Evolutionary conservation across 441 rosid species (phyloP).

Genomic region (Manihot esculenta): DNA sequence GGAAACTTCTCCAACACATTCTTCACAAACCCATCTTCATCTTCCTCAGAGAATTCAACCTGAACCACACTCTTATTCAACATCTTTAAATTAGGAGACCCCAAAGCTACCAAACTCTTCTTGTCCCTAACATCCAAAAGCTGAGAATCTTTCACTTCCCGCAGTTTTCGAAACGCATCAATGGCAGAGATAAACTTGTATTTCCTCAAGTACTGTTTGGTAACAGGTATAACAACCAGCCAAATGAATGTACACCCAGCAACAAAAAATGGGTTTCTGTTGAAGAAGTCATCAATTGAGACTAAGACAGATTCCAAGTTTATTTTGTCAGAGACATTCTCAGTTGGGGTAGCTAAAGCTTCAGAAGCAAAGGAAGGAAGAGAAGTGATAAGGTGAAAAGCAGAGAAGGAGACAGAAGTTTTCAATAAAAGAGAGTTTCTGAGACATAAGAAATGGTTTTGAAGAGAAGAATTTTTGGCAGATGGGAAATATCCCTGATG

Average conservation of each 20-base stretch:
- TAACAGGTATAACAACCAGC: slow-evolving; percentile 64
- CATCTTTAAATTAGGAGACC: slow-evolving; percentile 65
- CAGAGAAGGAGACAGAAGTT: slow-evolving; percentile 38
- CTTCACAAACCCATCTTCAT: slow-evolving; percentile 38
- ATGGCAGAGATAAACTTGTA: slow-evolving; percentile 62
- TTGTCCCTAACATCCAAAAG: slow-evolving; percentile 78
- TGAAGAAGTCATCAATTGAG: slow-evolving; percentile 68
- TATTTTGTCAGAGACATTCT: slow-evolving; percentile 46
- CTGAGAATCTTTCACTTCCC: slow-evolving; percentile 56
- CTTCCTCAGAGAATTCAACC: slow-evolving; percentile 48
- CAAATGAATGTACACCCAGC: slow-evolving; percentile 78
- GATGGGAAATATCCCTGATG: not conserved
- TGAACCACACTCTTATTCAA: slow-evolving; percentile 51
- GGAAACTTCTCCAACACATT: slow-evolving; percentile 25
- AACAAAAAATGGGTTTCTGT: slow-evolving; percentile 80
- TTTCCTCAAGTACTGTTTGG: slow-evolving; percentile 55
- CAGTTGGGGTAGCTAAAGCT: slow-evolving; percentile 30
- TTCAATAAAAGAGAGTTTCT: slow-evolving; percentile 9
- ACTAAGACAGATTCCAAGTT: slow-evolving; percentile 61
- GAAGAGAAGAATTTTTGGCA: slow-evolving; percentile 7
- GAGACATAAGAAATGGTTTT: slow-evolving; percentile 11
- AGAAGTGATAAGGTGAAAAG: slow-evolving; percentile 36
- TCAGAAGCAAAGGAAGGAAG: slow-evolving; percentile 62
- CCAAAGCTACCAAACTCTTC: slow-evolving; percentile 52
- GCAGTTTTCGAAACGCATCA: slow-evolving; percentile 69